Evolutionary conservation across 352 stramenopile species (phyloP).

Genomic region (Phytopythium helicoides): DNA sequence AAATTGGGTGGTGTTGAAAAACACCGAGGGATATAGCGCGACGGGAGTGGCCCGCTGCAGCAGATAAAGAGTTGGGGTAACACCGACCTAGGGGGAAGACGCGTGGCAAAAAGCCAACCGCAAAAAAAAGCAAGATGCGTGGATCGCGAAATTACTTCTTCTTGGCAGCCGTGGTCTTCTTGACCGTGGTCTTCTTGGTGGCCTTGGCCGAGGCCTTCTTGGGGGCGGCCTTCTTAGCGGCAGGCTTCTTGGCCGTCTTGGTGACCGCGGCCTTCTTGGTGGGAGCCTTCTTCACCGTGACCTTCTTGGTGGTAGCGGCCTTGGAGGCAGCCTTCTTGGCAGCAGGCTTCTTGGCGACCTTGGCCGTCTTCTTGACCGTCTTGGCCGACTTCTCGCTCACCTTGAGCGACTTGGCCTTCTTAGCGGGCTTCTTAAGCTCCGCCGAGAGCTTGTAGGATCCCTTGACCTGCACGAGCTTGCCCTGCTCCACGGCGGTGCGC

Average conservation of each 20-base stretch:
- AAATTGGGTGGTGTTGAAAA: slow-evolving; percentile 86
- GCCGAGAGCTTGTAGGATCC: slow-evolving; percentile 80
- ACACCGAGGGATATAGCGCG: slow-evolving; percentile 62
- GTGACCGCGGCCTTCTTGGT: slow-evolving; percentile 56
- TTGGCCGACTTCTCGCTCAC: slow-evolving; percentile 45
- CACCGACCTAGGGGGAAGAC: slow-evolving; percentile 1
- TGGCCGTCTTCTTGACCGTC: slow-evolving; percentile 49
- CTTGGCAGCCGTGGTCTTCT: slow-evolving; percentile 44
- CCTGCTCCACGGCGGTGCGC: slow-evolving; percentile 82
- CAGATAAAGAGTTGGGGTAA: slow-evolving; percentile 8
- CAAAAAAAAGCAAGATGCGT: neutral
- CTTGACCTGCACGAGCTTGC: slow-evolving; percentile 88
- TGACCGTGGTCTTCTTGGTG: slow-evolving; percentile 32
- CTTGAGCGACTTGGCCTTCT: slow-evolving; percentile 64
- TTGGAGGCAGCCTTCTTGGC: slow-evolving; percentile 40
- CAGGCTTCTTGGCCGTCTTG: slow-evolving; percentile 25
- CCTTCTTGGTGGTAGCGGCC: slow-evolving; percentile 51
- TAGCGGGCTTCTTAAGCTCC: slow-evolving; percentile 61
- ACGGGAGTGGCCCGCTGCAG: slow-evolving; percentile 2
- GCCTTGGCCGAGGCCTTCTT: slow-evolving; percentile 36
- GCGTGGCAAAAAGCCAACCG: neutral
- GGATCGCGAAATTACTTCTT: slow-evolving; percentile 41
- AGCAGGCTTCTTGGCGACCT: slow-evolving; percentile 42
- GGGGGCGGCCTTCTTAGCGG: slow-evolving; percentile 44
- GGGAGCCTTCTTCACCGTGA: slow-evolving; percentile 54